These are phyloP conservation scores for Emericellopsis terricola DNA, from an alignment of 495 filamentous ascomycete species.

Conservation along the genomic window DNA sequence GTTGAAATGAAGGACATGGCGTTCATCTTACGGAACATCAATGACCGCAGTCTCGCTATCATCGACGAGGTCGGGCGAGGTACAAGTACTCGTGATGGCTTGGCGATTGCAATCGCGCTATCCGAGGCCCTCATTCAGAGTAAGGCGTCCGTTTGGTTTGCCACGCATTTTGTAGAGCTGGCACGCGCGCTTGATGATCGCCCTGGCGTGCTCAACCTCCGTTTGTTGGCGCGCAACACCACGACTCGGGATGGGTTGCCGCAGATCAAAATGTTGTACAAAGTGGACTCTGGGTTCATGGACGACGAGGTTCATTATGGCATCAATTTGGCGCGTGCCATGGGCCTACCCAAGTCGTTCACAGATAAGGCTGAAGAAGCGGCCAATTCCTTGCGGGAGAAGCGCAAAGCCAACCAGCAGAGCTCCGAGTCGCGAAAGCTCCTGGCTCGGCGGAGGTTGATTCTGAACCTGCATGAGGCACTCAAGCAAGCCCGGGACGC, in stretches of 20 bases:
- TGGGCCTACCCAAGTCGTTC: slow-evolving; percentile 51
- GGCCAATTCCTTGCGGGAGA: slow-evolving; percentile 36
- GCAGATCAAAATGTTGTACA: slow-evolving; percentile 73
- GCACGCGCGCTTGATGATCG: slow-evolving; percentile 42
- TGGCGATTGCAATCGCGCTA: slow-evolving; percentile 77
- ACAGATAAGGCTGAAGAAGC: slow-evolving; percentile 50
- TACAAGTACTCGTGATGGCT: slow-evolving; percentile 74
- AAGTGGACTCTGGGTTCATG: slow-evolving; percentile 49
- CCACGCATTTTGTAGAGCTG: slow-evolving; percentile 52
- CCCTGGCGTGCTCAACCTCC: slow-evolving; percentile 60
- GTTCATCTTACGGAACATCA: slow-evolving; percentile 69
- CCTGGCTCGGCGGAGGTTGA: slow-evolving; percentile 46
- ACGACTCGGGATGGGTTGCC: slow-evolving; percentile 18
- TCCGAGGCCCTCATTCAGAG: slow-evolving; percentile 71
- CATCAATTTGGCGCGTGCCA: slow-evolving; percentile 54
- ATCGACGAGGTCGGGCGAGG: slow-evolving; percentile 89
- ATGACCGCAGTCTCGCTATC: slow-evolving; percentile 58
- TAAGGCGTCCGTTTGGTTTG: slow-evolving; percentile 70
- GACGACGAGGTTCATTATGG: slow-evolving; percentile 55
- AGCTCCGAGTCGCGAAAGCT: slow-evolving; percentile 36
- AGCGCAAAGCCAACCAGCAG: slow-evolving; percentile 31
- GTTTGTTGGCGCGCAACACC: slow-evolving; percentile 54
- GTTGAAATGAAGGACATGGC: slow-evolving; percentile 93
- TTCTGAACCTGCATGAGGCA: slow-evolving; percentile 57
- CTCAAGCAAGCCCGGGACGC: slow-evolving; percentile 53